Percentiles rank a stretch among this genome's conserved stretches.
phyloP scores from a whole-genome alignment of 805 yeast genomes.

The Cephaloascus albidus region DNA sequence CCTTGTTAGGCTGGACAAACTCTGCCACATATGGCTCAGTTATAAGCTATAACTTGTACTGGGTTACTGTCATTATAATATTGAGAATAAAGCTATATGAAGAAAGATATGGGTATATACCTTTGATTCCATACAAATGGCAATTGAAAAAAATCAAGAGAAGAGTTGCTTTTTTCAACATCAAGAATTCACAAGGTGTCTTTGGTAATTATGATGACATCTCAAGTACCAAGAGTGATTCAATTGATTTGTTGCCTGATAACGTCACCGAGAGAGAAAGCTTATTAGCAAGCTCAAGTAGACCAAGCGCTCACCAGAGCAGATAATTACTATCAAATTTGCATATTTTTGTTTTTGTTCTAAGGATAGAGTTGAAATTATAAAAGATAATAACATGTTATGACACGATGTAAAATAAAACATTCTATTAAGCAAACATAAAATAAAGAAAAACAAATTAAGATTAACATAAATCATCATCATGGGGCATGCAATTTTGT shows the following conservation, averaged over 20 bases:
- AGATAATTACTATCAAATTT: no score
- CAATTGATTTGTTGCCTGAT: not conserved
- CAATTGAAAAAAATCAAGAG: conserved; percentile 26
- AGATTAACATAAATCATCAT: no score
- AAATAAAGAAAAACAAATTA: no score
- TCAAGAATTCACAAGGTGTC: not conserved
- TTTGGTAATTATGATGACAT: not conserved
- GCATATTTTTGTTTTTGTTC: no score
- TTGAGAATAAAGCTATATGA: conserved; percentile 21
- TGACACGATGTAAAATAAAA: no score
- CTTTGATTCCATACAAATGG: conserved; percentile 28
- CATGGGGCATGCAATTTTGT: no score
- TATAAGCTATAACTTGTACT: conserved; percentile 22
- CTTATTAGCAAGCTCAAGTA: not conserved
- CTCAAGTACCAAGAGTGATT: not conserved
- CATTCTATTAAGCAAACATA: no score
- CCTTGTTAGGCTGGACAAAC: conserved; percentile 36
- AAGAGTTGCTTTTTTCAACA: conserved; percentile 7
- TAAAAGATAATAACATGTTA: no score
- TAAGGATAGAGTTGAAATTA: no score
- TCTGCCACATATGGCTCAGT: conserved; percentile 36
- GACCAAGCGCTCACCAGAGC: no score
- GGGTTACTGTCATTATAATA: conserved; percentile 23
- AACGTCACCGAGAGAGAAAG: not conserved
- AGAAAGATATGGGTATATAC: conserved; percentile 26